Percentiles rank a stretch among this genome's conserved stretches.
These are phyloP conservation scores for Alternaria longipes DNA, from an alignment of 2,329 filamentous ascomycete genomes.

Conservation along the genomic window DNA sequence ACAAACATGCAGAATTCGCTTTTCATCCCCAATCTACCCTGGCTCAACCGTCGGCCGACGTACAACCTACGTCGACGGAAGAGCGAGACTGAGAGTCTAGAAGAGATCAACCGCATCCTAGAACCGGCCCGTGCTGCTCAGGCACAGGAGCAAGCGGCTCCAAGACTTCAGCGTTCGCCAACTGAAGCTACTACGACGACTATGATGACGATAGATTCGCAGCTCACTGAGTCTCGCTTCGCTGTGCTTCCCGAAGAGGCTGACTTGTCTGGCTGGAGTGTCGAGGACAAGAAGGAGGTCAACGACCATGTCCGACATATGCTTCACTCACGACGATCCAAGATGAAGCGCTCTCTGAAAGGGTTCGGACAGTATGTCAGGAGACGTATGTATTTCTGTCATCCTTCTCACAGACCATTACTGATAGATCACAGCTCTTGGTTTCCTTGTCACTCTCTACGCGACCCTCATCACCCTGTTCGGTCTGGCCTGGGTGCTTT, in stretches of 20 bases:
- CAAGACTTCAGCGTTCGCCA: conserved; percentile 36
- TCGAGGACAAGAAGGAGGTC: conserved; percentile 76
- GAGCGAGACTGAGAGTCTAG: conserved; percentile 46
- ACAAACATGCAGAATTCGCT: conserved; percentile 92
- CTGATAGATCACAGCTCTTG: conserved; percentile 64
- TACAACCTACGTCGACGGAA: conserved; percentile 72
- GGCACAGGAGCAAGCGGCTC: conserved; percentile 28
- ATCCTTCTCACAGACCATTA: not conserved
- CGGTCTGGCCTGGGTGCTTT: conserved; percentile 88
- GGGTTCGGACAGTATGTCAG: conserved; percentile 83
- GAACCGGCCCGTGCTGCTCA: conserved; percentile 31
- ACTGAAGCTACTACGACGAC: conserved; percentile 46
- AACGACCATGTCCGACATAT: conserved; percentile 90
- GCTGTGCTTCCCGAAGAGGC: conserved; percentile 81
- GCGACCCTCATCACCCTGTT: conserved; percentile 84
- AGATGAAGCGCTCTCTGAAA: conserved; percentile 80
- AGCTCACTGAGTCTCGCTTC: conserved; percentile 74
- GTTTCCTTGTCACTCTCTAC: conserved; percentile 85
- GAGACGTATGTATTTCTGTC: conserved; percentile 63
- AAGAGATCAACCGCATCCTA: conserved; percentile 42
- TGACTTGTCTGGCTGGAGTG: conserved; percentile 76
- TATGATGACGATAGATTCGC: conserved; percentile 70
- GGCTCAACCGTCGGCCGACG: conserved; percentile 79
- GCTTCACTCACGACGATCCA: conserved; percentile 80
- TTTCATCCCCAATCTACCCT: conserved; percentile 84